Conservation (phyloP, 768 basidiomycete species). For the Floccularia luteovirens region DNA sequence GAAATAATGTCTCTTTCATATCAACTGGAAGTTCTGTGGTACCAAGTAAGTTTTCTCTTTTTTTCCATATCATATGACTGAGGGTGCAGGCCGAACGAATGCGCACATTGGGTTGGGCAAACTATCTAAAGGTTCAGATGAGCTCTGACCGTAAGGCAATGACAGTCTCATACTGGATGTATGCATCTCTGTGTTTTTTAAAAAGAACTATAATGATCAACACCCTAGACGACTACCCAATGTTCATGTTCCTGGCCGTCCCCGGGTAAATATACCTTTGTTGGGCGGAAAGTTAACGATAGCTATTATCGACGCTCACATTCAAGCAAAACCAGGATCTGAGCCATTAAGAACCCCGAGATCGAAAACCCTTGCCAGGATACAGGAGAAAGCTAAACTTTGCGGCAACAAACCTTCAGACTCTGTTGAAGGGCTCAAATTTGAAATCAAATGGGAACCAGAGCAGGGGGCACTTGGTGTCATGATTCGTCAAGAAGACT, state of each 20-base stretch:
- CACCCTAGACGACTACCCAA: slow-evolving; percentile 19
- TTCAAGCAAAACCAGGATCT: slow-evolving; percentile 24
- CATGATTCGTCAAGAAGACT: slow-evolving; percentile 39
- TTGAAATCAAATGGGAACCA: slow-evolving; percentile 77
- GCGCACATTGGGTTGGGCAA: slow-evolving; percentile 81
- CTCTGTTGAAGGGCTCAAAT: slow-evolving; percentile 60
- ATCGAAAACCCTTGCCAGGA: slow-evolving; percentile 46
- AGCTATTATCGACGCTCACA: slow-evolving; percentile 52
- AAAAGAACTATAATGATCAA: not conserved
- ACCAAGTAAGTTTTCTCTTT: slow-evolving; percentile 37
- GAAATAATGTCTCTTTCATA: slow-evolving; percentile 91
- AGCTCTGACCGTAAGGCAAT: slow-evolving; percentile 60
- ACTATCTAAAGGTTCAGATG: slow-evolving; percentile 68
- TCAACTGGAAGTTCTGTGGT: slow-evolving; percentile 85
- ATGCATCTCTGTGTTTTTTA: slow-evolving; percentile 13
- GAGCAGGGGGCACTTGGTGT: slow-evolving; percentile 60
- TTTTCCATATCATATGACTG: not conserved
- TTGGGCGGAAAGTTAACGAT: slow-evolving; percentile 71
- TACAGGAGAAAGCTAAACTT: slow-evolving; percentile 61
- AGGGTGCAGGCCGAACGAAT: slow-evolving; percentile 55
- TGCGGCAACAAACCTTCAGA: slow-evolving; percentile 55
- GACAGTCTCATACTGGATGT: slow-evolving; percentile 87
- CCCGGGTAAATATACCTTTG: slow-evolving; percentile 40
- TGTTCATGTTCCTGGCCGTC: slow-evolving; percentile 18
- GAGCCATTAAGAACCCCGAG: slow-evolving; percentile 48